These are phyloP conservation scores for Albophoma yamanashiensis DNA, from an alignment of 2,329 filamentous ascomycete genomes.

Conservation along the genomic window DNA sequence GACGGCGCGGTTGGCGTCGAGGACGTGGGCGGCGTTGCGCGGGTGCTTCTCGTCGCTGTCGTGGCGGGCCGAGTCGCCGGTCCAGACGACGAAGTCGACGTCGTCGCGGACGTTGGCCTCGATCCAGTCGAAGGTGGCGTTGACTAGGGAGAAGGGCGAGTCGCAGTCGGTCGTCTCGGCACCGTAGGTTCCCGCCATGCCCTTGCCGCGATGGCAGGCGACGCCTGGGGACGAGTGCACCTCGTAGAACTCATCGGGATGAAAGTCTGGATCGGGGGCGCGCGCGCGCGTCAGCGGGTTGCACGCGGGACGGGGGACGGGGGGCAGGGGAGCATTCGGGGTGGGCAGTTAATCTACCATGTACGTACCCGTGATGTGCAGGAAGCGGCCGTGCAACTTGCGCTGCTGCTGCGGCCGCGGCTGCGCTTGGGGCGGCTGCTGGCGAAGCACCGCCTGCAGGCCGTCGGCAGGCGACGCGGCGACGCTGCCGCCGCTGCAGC, in stretches of 20 bases:
- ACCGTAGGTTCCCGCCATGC: slow-evolving; percentile 71
- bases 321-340: not conserved
- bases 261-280: slow-evolving; percentile 62
- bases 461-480: not conserved
- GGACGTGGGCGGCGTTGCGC: slow-evolving; percentile 64
- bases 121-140: slow-evolving; percentile 89
- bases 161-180: slow-evolving; percentile 86
- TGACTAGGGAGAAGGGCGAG: slow-evolving; percentile 65
- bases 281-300: not conserved
- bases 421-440: not conserved
- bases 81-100: slow-evolving; percentile 89
- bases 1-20: slow-evolving; percentile 64
- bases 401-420: slow-evolving; percentile 15
- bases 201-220: slow-evolving; percentile 71
- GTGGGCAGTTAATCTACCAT: not conserved
- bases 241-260: slow-evolving; percentile 84
- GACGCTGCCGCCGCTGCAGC: not conserved
- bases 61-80: slow-evolving; percentile 80
- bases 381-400: slow-evolving; percentile 61
- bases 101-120: slow-evolving; percentile 62
- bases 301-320: not conserved
- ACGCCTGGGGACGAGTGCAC: slow-evolving; percentile 60
- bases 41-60: slow-evolving; percentile 78
- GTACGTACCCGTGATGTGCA: slow-evolving; percentile 70
- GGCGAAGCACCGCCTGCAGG: slow-evolving; percentile 1